Percentiles rank a stretch among this genome's conserved stretches.
phyloP scores from a whole-genome alignment of 2,329 filamentous ascomycete genomes.

The Apiospora saccharicola region DNA sequence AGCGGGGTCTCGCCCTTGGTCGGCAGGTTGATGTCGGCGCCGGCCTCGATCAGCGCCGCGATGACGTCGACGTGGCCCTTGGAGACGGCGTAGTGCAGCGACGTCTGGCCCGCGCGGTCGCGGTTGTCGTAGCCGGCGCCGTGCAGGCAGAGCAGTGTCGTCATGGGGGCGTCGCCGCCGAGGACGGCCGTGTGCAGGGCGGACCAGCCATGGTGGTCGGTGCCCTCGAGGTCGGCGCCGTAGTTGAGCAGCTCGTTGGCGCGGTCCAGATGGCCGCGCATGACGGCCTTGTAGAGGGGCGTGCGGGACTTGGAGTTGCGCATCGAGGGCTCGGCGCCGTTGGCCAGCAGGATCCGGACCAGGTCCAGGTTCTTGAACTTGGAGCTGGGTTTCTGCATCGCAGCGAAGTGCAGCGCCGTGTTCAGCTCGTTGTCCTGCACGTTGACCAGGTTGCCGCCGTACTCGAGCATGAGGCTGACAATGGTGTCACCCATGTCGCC shows the following conservation, averaged over 20 bases:
- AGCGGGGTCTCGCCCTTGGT: conserved; percentile 37
- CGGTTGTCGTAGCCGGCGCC: conserved; percentile 35
- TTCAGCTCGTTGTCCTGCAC: conserved; percentile 33
- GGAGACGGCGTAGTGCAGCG: conserved; percentile 34
- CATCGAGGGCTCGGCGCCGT: conserved; percentile 33
- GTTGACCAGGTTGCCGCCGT: conserved; percentile 30
- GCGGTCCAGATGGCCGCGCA: conserved; percentile 30
- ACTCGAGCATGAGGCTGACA: conserved; percentile 35
- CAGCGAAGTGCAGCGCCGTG: conserved; percentile 34
- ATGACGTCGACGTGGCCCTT: conserved; percentile 31
- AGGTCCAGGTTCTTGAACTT: conserved; percentile 34
- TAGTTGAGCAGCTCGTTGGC: conserved; percentile 34
- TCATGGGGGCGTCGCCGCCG: conserved; percentile 31
- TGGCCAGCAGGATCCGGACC: conserved; percentile 31
- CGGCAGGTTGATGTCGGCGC: conserved; percentile 35
- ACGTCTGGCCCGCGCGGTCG: conserved; percentile 32
- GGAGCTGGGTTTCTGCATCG: conserved; percentile 29
- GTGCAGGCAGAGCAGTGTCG: conserved; percentile 32
- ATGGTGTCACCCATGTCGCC: conserved; percentile 36
- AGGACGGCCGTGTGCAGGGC: conserved; percentile 34
- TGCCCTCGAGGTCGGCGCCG: conserved; percentile 33
- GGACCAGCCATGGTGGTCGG: conserved; percentile 33
- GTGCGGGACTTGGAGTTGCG: conserved; percentile 34
- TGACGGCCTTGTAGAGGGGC: conserved; percentile 34
- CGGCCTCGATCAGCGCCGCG: conserved; percentile 31